Percentiles rank a stretch among this genome's conserved stretches.
These are phyloP conservation scores for Fagus sylvatica DNA, from an alignment of 306 rosid genomes.

Conservation along the genomic window DNA sequence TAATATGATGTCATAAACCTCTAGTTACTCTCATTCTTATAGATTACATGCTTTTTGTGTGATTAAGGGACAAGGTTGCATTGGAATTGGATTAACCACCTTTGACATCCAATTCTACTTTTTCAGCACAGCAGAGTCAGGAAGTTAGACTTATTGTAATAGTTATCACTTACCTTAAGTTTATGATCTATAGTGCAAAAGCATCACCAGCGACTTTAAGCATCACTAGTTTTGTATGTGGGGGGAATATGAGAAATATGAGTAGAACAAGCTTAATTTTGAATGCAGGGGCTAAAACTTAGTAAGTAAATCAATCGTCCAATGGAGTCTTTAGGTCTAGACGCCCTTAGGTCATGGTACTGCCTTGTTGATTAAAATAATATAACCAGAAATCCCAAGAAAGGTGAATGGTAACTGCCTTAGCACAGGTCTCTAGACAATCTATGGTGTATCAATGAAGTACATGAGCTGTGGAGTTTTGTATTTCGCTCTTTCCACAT, in stretches of 20 bases:
- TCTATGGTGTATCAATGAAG: too few species aligned
- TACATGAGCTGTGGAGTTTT: too few species aligned
- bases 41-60: too few species aligned
- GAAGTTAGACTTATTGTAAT: background rate
- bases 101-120: background rate
- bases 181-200: background rate
- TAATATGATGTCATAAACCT: background rate
- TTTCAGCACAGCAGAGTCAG: background rate
- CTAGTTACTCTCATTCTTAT: background rate
- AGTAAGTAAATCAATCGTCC: too few species aligned
- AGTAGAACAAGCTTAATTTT: too few species aligned
- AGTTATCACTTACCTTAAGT: background rate
- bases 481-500: too few species aligned
- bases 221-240: background rate
- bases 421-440: too few species aligned
- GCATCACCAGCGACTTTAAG: background rate
- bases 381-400: too few species aligned
- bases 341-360: too few species aligned
- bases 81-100: background rate
- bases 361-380: too few species aligned
- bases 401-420: too few species aligned
- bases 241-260: background rate
- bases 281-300: too few species aligned
- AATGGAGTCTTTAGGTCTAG: background rate
- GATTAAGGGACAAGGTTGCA: background rate